These are phyloP conservation scores for Penicillium paneum DNA, from an alignment of 2,329 filamentous ascomycete genomes.

Conservation along the genomic window DNA sequence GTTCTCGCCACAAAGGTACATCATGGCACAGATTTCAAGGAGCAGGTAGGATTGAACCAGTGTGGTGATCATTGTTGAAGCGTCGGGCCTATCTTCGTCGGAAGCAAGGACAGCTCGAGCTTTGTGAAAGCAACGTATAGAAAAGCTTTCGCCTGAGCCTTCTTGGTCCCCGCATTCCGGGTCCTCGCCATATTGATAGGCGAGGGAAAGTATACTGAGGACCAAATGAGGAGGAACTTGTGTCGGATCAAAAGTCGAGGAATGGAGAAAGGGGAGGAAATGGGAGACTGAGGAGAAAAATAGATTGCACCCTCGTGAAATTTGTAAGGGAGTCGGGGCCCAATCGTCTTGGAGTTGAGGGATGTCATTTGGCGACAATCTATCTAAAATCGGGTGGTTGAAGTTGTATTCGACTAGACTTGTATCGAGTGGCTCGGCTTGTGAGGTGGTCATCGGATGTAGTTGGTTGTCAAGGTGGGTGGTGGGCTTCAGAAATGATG, in stretches of 20 bases:
- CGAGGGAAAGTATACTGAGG: conserved; percentile 39
- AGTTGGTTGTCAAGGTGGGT: conserved; percentile 5
- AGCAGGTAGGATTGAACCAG: conserved; percentile 42
- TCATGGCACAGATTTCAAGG: conserved; percentile 44
- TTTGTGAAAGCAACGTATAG: conserved; percentile 34
- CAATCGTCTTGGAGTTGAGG: conserved; percentile 26
- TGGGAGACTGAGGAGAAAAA: conserved; percentile 39
- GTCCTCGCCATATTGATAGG: conserved; percentile 41
- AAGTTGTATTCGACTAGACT: not conserved
- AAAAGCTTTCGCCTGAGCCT: conserved; percentile 30
- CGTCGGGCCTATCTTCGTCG: conserved; percentile 16
- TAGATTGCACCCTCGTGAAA: conserved; percentile 32
- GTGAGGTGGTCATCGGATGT: not conserved
- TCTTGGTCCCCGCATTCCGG: conserved; percentile 29
- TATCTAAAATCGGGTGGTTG: conserved; percentile 1
- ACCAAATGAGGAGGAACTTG: conserved; percentile 26
- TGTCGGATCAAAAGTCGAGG: conserved; percentile 35
- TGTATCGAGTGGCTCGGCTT: not conserved
- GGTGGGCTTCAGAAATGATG: conserved; percentile 15
- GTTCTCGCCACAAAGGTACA: conserved; percentile 41
- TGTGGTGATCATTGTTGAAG: conserved; percentile 20
- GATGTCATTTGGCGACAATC: not conserved
- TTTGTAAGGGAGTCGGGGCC: conserved; percentile 32
- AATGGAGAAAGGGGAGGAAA: conserved; percentile 41
- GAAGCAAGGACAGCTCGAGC: conserved; percentile 27